Evolutionary conservation across 306 rosid species (phyloP).

Genomic region (Fragaria vesca): DNA sequence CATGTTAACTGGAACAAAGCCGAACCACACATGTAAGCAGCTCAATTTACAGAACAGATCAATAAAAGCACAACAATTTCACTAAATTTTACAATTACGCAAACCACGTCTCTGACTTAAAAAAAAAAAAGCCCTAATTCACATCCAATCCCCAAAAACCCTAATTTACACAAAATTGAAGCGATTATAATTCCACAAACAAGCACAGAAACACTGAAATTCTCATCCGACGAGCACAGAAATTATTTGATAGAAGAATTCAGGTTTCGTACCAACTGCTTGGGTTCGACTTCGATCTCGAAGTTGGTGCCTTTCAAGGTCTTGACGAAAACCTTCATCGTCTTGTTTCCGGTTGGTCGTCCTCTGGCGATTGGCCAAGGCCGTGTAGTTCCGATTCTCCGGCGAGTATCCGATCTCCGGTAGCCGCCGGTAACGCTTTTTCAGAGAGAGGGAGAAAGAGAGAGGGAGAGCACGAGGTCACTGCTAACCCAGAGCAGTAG

Average conservation of each 20-base stretch:
- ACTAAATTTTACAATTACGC: neutral
- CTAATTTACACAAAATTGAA: slow-evolving; percentile 24
- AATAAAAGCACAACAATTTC: neutral
- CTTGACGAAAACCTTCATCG: slow-evolving; percentile 76
- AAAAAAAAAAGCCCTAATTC: slow-evolving; percentile 23
- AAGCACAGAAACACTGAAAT: neutral
- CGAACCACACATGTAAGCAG: neutral
- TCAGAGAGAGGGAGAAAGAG: neutral
- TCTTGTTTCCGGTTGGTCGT: slow-evolving; percentile 35
- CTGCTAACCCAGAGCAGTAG: neutral
- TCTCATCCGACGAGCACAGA: neutral
- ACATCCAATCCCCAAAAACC: slow-evolving; percentile 14
- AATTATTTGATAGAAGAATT: neutral
- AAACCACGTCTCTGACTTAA: neutral
- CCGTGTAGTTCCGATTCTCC: slow-evolving; percentile 18
- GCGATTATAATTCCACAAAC: neutral
- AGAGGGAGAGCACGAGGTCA: slow-evolving; percentile 8
- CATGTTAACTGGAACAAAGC: neutral
- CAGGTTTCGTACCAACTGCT: slow-evolving; percentile 33
- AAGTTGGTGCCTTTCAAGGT: slow-evolving; percentile 73
- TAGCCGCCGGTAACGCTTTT: slow-evolving; percentile 21
- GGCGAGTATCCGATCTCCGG: slow-evolving; percentile 20
- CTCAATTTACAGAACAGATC: neutral
- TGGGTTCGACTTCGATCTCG: slow-evolving; percentile 56
- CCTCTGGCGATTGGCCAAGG: slow-evolving; percentile 1